These are phyloP conservation scores for Guillardia theta DNA, from an alignment of 78 protist species.

Conservation along the genomic window DNA sequence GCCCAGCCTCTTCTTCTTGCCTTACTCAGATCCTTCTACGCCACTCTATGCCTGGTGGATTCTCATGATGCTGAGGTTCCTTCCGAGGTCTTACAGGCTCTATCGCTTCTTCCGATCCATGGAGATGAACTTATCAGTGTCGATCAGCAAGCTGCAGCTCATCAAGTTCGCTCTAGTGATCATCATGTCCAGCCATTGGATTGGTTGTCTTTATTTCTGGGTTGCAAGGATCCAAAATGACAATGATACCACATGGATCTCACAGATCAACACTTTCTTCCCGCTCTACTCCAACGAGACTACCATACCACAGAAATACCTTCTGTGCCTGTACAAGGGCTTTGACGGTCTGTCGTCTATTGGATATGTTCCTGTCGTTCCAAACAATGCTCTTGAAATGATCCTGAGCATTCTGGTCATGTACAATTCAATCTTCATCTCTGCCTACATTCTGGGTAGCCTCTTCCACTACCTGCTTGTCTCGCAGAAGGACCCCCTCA, in stretches of 20 bases:
- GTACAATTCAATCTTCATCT: background rate
- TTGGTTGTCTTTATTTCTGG: background rate
- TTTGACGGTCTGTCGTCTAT: background rate
- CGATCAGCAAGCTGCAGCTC: background rate
- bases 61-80: background rate
- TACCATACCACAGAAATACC: too few relatives aligned
- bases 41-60: background rate
- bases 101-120: background rate
- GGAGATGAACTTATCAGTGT: background rate
- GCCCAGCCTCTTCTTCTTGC: background rate
- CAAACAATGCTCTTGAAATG: background rate
- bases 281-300: too few relatives aligned
- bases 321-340: background rate
- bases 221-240: background rate
- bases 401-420: background rate
- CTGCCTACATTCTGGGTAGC: background rate
- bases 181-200: background rate
- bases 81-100: background rate
- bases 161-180: background rate
- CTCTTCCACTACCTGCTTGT: background rate
- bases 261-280: too few relatives aligned
- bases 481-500: background rate
- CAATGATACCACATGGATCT: background rate
- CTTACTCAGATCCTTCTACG: background rate
- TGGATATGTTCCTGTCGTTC: background rate